Conservation (phyloP, 495 filamentous ascomycete species). For the Aspergillus olivimuriae region DNA sequence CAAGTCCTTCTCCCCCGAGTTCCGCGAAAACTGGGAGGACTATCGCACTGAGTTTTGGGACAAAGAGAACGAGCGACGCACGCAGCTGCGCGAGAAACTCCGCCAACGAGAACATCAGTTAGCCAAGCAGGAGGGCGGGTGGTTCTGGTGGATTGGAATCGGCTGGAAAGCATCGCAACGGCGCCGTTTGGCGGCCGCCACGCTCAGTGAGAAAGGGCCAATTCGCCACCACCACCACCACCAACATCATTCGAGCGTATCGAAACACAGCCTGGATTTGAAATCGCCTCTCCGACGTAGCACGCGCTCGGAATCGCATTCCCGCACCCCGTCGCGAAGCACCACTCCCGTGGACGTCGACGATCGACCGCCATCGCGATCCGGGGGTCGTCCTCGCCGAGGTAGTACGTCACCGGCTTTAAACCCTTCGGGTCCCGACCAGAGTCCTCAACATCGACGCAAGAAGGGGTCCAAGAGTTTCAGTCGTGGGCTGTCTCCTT, state of each 20-base stretch:
- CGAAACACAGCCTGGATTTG: constrained; percentile 29
- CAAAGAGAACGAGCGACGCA: constrained; percentile 84
- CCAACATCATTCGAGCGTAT: constrained; percentile 27
- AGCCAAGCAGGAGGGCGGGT: constrained; percentile 62
- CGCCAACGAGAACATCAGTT: constrained; percentile 57
- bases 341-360: constrained; percentile 38
- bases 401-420: constrained; percentile 24
- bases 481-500: constrained; percentile 33
- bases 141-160: constrained; percentile 65
- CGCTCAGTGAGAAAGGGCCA: constrained; percentile 20
- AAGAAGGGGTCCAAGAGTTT: constrained; percentile 31
- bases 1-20: constrained; percentile 90
- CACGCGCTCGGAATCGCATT: constrained; percentile 41
- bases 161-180: constrained; percentile 58
- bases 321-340: constrained; percentile 44
- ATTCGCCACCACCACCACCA: constrained; percentile 25
- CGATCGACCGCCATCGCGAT: constrained; percentile 36
- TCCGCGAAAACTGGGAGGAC: constrained; percentile 95
- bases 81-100: constrained; percentile 61
- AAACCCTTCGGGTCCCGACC: constrained; percentile 20
- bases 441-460: constrained; percentile 27
- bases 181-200: constrained; percentile 28
- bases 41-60: constrained; percentile 96
- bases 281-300: constrained; percentile 28
- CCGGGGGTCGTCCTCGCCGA: constrained; percentile 31